phyloP scores from a whole-genome alignment of 345 rosid genomes.

The Firmiana major region DNA sequence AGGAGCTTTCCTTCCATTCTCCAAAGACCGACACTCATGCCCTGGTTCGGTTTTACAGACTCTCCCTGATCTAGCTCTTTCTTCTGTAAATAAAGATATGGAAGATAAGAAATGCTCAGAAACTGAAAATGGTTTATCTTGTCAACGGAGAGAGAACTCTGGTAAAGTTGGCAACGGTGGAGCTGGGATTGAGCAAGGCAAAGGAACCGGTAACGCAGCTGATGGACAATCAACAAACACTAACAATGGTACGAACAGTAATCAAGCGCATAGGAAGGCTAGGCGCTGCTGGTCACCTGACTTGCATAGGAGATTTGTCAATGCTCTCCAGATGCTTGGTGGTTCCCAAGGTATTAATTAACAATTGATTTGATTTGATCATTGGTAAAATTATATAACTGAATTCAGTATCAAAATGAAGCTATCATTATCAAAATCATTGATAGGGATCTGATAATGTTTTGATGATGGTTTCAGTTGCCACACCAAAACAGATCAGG shows the following conservation, averaged over 20 bases:
- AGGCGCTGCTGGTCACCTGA: conserved; percentile 99
- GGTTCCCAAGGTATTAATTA: conserved; percentile 90
- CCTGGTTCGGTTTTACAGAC: conserved; percentile 31
- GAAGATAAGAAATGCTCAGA: conserved; percentile 54
- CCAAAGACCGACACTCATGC: conserved; percentile 56
- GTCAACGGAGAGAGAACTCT: conserved; percentile 34
- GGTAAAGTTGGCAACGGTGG: conserved; percentile 22
- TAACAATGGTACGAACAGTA: conserved; percentile 18
- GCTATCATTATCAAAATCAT: conserved; percentile 15
- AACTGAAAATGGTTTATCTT: conserved; percentile 33
- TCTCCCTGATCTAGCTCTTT: conserved; percentile 67
- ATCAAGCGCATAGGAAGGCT: conserved; percentile 79
- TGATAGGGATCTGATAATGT: neutral
- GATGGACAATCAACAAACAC: conserved; percentile 36
- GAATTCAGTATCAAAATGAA: neutral
- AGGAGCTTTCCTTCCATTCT: conserved; percentile 92
- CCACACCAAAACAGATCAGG: conserved; percentile 97
- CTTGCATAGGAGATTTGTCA: conserved; percentile 89
- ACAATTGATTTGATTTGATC: neutral
- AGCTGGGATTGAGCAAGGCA: conserved; percentile 30
- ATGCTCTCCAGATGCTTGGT: conserved; percentile 97
- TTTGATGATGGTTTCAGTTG: conserved; percentile 45
- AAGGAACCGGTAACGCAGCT: conserved; percentile 24
- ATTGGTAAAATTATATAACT: neutral
- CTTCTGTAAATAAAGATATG: conserved; percentile 37